Percentiles rank a stretch among this genome's conserved stretches.
Conservation (phyloP, 176 grass and related monocot species). For the Rhynchospora pubera region DNA sequence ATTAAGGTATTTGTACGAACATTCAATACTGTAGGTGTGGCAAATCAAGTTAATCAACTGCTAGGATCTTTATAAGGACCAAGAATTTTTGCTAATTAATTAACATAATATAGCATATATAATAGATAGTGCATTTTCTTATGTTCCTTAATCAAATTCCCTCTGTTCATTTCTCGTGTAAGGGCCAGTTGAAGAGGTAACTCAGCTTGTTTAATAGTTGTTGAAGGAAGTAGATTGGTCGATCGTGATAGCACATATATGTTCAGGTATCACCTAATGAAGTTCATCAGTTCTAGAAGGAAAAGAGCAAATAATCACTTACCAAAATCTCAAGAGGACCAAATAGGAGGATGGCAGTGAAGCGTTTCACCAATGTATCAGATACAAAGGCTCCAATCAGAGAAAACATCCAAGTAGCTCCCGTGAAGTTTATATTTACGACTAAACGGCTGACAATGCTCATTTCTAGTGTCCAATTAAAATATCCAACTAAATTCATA, state of each 20-base stretch:
- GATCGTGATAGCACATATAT: background rate
- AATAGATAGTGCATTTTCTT: too few species aligned
- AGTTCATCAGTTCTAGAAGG: too few species aligned
- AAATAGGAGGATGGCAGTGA: slow-evolving; percentile 19
- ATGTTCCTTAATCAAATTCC: too few species aligned
- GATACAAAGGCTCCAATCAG: slow-evolving; percentile 28
- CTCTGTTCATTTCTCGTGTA: too few species aligned
- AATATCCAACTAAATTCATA: slow-evolving; percentile 25
- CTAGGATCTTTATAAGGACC: too few species aligned
- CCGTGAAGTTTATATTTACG: slow-evolving; percentile 7
- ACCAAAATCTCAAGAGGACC: slow-evolving; percentile 26
- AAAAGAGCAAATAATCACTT: background rate
- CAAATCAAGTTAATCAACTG: background rate
- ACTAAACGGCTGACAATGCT: slow-evolving; percentile 1
- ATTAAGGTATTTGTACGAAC: background rate
- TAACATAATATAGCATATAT: too few species aligned
- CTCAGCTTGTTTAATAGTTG: background rate
- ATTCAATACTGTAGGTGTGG: background rate
- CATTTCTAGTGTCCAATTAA: slow-evolving; percentile 18
- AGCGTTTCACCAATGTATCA: slow-evolving; percentile 25
- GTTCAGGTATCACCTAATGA: background rate
- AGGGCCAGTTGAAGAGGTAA: too few species aligned
- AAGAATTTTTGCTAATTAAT: too few species aligned
- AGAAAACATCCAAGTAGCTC: slow-evolving; percentile 15
- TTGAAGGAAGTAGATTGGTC: background rate